Base-by-base conservation (phyloP, 192 early-diverging fungal genomes). In the Radiomyces spectabilis region DNA sequence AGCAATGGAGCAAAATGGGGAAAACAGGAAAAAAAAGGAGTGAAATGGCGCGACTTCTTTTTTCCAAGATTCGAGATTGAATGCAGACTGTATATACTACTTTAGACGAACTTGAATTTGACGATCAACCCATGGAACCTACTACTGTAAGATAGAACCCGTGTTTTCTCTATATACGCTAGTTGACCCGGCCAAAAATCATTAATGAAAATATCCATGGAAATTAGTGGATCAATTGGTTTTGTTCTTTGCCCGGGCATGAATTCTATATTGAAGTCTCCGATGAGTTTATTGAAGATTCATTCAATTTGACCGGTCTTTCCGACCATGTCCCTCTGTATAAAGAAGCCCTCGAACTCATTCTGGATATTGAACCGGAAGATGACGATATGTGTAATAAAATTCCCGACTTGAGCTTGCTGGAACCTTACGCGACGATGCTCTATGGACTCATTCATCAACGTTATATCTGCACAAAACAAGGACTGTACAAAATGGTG, bases 291-390 rank as follows among this genome's bases (percentile, higher is more conserved):
- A 93, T 97, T 53, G 86, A 92, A 59, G 96, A 98, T 67, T 93
- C 95, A 57, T 98, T 98, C 72, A 98, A 98, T 69, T 72, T 98
- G 58, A 94, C 90, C n/a, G 96, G 96, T 35, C 79, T 98, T 16
- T 75, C 74, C 62, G 72, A 82, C 15, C 72, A 82, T 13, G 87
- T 96, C 0, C 86, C 86, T 24, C 83, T 86, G 53, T 97, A 93
- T 71, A 78, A 85, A 63, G 91, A 94, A 68, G 91, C 94, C 2
- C 73, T 98, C 13, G 94, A 98, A 64, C 87, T 91, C 82, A 96
- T 98, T 52, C 73, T 98, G 53, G 96, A 98, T 77, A 73, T 80
- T 19, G 88, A 91, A 48, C 84, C 75, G 16, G 81, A 56, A 68
- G 76, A 79, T 57, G 76, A 76, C 61, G 77, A 76, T 52, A 74